Percentiles rank a stretch among this genome's conserved stretches.
phyloP scores from a whole-genome alignment of 2,329 filamentous ascomycete genomes.

The Metarhizium album region DNA sequence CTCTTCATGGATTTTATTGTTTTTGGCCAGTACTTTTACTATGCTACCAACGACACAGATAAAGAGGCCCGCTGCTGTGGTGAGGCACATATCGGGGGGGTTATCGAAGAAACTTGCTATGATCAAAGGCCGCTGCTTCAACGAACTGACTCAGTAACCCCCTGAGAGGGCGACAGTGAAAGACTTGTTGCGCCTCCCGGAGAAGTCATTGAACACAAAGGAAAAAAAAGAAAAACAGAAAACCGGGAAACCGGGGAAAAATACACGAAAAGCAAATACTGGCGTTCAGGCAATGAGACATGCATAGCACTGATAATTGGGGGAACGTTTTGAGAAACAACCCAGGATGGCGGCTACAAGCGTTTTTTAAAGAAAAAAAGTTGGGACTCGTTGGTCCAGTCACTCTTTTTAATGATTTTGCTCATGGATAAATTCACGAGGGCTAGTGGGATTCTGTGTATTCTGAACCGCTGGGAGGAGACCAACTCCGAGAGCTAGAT shows the following conservation, averaged over 20 bases:
- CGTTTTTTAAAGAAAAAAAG: too few species aligned
- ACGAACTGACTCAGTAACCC: slow-evolving; percentile 17
- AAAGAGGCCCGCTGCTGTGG: slow-evolving; percentile 16
- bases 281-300: not conserved
- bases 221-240: too few species aligned
- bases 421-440: too few species aligned
- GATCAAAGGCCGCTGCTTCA: slow-evolving; percentile 30
- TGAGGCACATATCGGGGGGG: slow-evolving; percentile 13
- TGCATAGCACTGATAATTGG: not conserved
- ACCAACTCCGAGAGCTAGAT: too few species aligned
- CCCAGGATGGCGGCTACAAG: not conserved
- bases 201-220: not conserved
- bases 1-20: slow-evolving; percentile 75
- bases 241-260: too few species aligned
- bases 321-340: not conserved
- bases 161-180: not conserved
- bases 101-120: slow-evolving; percentile 18
- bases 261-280: too few species aligned
- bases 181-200: too few species aligned
- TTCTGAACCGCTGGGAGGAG: too few species aligned
- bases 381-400: too few species aligned
- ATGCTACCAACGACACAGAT: slow-evolving; percentile 33
- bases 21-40: slow-evolving; percentile 87
- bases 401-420: too few species aligned
- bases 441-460: too few species aligned